Conservation (phyloP, 1,139 yeast species). For the Eremothecium cymbalariae region DNA sequence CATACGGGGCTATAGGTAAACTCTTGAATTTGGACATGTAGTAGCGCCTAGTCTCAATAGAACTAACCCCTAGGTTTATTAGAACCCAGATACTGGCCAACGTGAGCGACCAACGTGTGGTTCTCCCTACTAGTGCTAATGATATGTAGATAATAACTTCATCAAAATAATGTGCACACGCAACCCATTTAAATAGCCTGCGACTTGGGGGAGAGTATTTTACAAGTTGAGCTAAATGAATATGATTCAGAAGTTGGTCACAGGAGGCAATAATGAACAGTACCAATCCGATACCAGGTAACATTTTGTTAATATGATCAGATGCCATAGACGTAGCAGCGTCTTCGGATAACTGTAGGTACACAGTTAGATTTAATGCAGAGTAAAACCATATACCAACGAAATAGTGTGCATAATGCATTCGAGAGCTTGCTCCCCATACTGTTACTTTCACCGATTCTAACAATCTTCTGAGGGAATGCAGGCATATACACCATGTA, state of each 20-base stretch:
- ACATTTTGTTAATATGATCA: too few relatives aligned
- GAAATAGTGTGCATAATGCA: constrained; percentile 68
- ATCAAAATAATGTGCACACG: constrained; percentile 77
- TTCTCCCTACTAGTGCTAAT: constrained; percentile 27
- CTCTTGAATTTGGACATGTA: constrained; percentile 34
- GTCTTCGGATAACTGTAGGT: constrained; percentile 15
- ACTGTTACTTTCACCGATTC: constrained; percentile 53
- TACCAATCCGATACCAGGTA: too few relatives aligned
- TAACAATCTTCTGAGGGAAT: constrained; percentile 52
- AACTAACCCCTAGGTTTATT: constrained; percentile 53
- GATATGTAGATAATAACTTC: constrained; percentile 59
- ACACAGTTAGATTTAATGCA: constrained; percentile 33
- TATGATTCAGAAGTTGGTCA: constrained; percentile 55
- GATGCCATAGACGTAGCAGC: too few relatives aligned
- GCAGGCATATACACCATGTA: constrained; percentile 38
- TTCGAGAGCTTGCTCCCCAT: constrained; percentile 44
- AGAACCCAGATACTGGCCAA: constrained; percentile 44
- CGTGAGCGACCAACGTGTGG: constrained; percentile 17
- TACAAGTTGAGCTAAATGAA: constrained; percentile 46
- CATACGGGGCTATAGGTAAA: constrained; percentile 25
- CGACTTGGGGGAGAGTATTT: constrained; percentile 61
- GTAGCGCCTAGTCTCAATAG: constrained; percentile 48
- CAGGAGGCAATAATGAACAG: constrained; percentile 41
- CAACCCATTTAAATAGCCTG: constrained; percentile 43
- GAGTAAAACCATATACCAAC: constrained; percentile 66